Conservation (phyloP, 2,329 filamentous ascomycete genomes). For the Biscogniauxia mediterranea region DNA sequence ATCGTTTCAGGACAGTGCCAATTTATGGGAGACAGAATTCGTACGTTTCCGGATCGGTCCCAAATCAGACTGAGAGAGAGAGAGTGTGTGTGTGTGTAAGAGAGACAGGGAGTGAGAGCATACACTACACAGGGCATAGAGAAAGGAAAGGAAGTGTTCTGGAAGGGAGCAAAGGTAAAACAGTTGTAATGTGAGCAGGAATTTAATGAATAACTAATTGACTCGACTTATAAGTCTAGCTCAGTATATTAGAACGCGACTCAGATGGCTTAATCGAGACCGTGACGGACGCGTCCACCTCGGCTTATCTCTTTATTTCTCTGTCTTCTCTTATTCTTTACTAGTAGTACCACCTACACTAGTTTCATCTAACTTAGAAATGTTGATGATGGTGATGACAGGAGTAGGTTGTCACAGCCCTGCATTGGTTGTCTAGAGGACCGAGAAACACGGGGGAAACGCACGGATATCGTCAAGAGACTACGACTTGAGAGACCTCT, state of each 20-base stretch:
- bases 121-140: too few relatives aligned
- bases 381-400: not conserved
- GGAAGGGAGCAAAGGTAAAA: not conserved
- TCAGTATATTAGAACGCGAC: not conserved
- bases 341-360: too few relatives aligned
- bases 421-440: not conserved
- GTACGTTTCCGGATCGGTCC: constrained; percentile 1
- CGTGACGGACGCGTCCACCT: not conserved
- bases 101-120: too few relatives aligned
- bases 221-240: too few relatives aligned
- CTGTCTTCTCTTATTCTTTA: too few relatives aligned
- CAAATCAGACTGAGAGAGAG: not conserved
- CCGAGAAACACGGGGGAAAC: not conserved
- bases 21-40: constrained; percentile 23
- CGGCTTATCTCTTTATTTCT: not conserved
- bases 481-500: not conserved
- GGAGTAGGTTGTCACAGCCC: not conserved
- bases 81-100: too few relatives aligned
- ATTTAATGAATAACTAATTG: not conserved
- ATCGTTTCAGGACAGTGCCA: constrained; percentile 26
- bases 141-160: not conserved
- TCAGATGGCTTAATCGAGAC: not conserved
- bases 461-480: not conserved
- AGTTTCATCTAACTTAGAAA: not conserved
- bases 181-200: not conserved